Conservation (phyloP, 164 flowering plant species). For the Stephania japonica region DNA sequence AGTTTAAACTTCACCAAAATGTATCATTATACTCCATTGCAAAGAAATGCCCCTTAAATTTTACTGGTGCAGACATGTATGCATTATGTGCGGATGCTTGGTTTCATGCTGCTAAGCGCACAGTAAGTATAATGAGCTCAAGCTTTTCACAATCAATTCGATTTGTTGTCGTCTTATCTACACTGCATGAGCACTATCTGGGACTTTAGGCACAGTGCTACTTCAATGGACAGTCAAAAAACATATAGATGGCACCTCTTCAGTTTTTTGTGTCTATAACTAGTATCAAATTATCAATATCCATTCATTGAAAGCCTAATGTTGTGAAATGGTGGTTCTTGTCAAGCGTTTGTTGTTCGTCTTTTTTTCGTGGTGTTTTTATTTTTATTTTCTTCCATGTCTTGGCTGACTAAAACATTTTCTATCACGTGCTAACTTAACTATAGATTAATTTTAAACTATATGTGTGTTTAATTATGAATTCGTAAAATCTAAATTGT, state of each 20-base stretch:
- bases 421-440: too few relatives aligned
- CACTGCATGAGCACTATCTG: background rate
- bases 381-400: background rate
- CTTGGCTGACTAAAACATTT: background rate
- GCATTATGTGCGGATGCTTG: slow-evolving; percentile 77
- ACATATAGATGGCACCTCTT: background rate
- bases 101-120: slow-evolving; percentile 93
- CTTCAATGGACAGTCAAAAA: background rate
- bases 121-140: slow-evolving; percentile 30
- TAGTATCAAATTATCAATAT: background rate
- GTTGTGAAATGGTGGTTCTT: background rate
- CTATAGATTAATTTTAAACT: too few relatives aligned
- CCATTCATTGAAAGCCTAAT: background rate
- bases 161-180: slow-evolving; percentile 44
- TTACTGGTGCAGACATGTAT: slow-evolving; percentile 91
- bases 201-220: background rate
- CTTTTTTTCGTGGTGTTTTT: too few relatives aligned
- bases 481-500: too few relatives aligned
- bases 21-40: slow-evolving; percentile 68
- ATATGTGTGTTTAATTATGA: too few relatives aligned
- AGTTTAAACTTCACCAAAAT: slow-evolving; percentile 73
- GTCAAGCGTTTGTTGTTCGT: background rate
- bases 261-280: background rate
- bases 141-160: slow-evolving; percentile 35
- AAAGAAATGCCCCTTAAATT: slow-evolving; percentile 70